Evolutionary conservation across 176 grass and related monocot genomes (phyloP).

Genomic region (Aegilops bicornis): DNA sequence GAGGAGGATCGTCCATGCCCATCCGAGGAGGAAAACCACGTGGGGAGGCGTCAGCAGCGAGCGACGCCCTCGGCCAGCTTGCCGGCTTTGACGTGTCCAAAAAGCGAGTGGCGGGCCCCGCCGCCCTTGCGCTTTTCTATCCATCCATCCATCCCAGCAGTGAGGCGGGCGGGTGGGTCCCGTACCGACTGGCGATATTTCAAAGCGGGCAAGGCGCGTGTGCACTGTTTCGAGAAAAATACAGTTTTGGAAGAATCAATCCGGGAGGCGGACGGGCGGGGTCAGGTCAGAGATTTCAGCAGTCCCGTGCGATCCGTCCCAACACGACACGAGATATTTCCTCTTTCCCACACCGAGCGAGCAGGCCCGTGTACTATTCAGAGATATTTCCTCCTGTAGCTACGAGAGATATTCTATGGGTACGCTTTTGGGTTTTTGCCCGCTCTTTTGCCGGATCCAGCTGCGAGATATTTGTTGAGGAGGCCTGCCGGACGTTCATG

Average conservation of each 20-base stretch:
- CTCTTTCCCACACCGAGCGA: too few relatives aligned
- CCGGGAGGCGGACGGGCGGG: background rate
- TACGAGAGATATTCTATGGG: background rate
- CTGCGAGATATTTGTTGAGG: background rate
- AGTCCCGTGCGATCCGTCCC: background rate
- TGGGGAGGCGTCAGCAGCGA: background rate
- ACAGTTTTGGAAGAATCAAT: background rate
- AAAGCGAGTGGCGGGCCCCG: background rate
- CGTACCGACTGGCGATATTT: too few relatives aligned
- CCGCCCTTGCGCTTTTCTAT: conserved; percentile 10
- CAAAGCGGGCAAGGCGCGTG: too few relatives aligned
- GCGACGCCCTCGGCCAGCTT: background rate
- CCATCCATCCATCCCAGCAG: background rate
- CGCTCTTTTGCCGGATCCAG: background rate
- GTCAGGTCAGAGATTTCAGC: background rate
- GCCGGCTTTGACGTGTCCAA: conserved; percentile 14
- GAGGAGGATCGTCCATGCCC: background rate
- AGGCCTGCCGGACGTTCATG: background rate
- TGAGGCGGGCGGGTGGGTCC: background rate
- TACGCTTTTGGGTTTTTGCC: background rate
- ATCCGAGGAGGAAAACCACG: background rate
- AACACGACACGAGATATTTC: background rate
- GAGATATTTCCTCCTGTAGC: too few relatives aligned
- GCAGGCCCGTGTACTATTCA: too few relatives aligned
- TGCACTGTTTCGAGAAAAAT: background rate